Percentiles rank a stretch among this genome's conserved stretches.
Conservation (phyloP, 2,329 filamentous ascomycete genomes). For the Cladophialophora psammophila region DNA sequence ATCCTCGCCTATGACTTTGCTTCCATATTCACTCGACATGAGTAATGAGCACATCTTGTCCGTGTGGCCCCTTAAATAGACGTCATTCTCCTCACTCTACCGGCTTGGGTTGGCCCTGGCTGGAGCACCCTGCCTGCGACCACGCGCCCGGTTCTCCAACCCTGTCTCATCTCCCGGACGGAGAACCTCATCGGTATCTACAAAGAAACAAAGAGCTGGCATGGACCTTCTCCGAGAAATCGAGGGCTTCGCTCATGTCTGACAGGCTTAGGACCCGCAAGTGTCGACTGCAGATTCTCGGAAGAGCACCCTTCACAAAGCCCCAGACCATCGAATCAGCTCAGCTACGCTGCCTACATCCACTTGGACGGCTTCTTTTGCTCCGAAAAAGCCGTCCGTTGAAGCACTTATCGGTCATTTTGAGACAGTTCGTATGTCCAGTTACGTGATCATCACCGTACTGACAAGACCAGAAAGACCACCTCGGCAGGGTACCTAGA, state of each 20-base stretch:
- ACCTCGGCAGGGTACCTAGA: slow-evolving; percentile 23
- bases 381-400: slow-evolving; percentile 26
- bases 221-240: slow-evolving; percentile 2
- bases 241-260: slow-evolving; percentile 29
- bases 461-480: slow-evolving; percentile 29
- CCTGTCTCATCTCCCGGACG: slow-evolving; percentile 7
- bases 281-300: slow-evolving; percentile 7
- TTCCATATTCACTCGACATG: slow-evolving; percentile 24
- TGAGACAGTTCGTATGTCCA: slow-evolving; percentile 29
- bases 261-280: slow-evolving; percentile 30
- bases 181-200: neutral
- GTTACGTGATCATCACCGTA: neutral
- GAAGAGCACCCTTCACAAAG: neutral
- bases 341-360: slow-evolving; percentile 1
- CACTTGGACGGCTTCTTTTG: neutral
- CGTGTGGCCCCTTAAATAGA: slow-evolving; percentile 24
- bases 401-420: slow-evolving; percentile 30
- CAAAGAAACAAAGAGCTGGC: slow-evolving; percentile 20
- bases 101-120: slow-evolving; percentile 31
- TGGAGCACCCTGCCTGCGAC: slow-evolving; percentile 29
- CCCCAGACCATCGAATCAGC: neutral
- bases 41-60: slow-evolving; percentile 33
- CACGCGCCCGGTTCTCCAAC: slow-evolving; percentile 10
- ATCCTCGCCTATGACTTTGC: slow-evolving; percentile 4
- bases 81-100: slow-evolving; percentile 28